A percentile compares a stretch with the other conserved stretches of the same genome.
These are phyloP conservation scores for Termitomyces sp. DNA, from an alignment of 768 basidiomycete species.

Conservation along the genomic window DNA sequence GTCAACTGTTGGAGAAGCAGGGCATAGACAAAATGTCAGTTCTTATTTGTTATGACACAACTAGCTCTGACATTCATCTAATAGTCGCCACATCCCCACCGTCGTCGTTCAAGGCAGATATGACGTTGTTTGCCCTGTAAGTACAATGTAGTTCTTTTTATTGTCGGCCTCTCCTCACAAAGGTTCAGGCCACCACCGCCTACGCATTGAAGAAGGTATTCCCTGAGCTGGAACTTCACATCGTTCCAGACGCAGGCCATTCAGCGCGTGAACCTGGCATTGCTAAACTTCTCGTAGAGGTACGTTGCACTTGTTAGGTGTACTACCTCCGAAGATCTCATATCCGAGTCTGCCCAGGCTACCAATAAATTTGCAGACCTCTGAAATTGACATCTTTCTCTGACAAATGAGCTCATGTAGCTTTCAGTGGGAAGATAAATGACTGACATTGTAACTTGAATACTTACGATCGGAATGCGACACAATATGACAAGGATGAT, in stretches of 20 bases:
- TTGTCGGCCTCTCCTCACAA: background rate
- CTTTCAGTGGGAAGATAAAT: background rate
- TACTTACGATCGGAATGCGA: background rate
- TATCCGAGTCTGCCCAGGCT: slow-evolving; percentile 27
- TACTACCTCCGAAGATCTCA: background rate
- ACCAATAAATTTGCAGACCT: slow-evolving; percentile 42
- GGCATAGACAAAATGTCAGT: slow-evolving; percentile 85
- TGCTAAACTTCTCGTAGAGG: slow-evolving; percentile 69
- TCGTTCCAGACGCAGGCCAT: slow-evolving; percentile 88
- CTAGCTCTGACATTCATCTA: background rate
- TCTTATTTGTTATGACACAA: background rate
- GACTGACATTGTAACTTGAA: background rate
- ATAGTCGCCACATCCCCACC: slow-evolving; percentile 83
- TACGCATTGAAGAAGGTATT: slow-evolving; percentile 80
- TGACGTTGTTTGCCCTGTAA: slow-evolving; percentile 84
- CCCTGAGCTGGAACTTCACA: slow-evolving; percentile 73
- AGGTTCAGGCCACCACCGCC: slow-evolving; percentile 64
- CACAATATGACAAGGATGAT: background rate
- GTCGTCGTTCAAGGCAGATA: slow-evolving; percentile 85
- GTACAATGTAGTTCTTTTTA: slow-evolving; percentile 18
- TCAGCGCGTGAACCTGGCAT: slow-evolving; percentile 75
- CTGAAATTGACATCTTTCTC: background rate
- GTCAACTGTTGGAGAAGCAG: slow-evolving; percentile 81
- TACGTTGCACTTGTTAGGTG: slow-evolving; percentile 22
- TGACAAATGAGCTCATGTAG: background rate